Percentiles rank a stretch among this genome's conserved stretches.
These are phyloP conservation scores for Cocos nucifera DNA, from an alignment of 176 grass and related monocot genomes.

Conservation along the genomic window DNA sequence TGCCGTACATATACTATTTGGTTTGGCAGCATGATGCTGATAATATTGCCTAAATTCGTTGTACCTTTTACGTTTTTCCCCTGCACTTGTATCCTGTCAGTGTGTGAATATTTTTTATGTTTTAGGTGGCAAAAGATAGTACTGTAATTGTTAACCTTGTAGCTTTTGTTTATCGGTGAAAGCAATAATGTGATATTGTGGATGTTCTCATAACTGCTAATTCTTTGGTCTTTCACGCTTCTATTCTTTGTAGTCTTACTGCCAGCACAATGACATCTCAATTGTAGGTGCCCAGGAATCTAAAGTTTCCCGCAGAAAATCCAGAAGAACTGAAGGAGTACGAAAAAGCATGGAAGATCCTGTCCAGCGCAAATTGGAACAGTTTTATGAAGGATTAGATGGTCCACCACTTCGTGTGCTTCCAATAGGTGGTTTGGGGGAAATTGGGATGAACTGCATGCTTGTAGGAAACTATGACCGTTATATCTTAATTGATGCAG, in stretches of 20 bases:
- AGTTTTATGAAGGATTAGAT: conserved; percentile 87
- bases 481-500: conserved; percentile 96
- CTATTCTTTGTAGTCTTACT: neutral
- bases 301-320: conserved; percentile 41
- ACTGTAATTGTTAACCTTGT: neutral
- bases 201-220: too few relatives aligned
- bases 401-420: conserved; percentile 90
- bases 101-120: too few relatives aligned
- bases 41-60: too few relatives aligned
- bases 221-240: neutral
- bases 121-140: too few relatives aligned
- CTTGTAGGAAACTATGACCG: conserved; percentile 91
- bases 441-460: conserved; percentile 99
- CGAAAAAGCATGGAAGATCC: conserved; percentile 93
- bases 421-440: conserved; percentile 89
- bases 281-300: conserved; percentile 22
- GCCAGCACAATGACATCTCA: neutral
- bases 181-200: too few relatives aligned
- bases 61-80: too few relatives aligned
- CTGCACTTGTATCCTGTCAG: too few relatives aligned
- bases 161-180: neutral
- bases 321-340: conserved; percentile 54
- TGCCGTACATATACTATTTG: too few relatives aligned
- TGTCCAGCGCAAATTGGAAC: conserved; percentile 88
- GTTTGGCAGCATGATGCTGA: too few relatives aligned